Conservation (phyloP, 805 yeast genomes). For the Scheffersomyces ergatensis region DNA sequence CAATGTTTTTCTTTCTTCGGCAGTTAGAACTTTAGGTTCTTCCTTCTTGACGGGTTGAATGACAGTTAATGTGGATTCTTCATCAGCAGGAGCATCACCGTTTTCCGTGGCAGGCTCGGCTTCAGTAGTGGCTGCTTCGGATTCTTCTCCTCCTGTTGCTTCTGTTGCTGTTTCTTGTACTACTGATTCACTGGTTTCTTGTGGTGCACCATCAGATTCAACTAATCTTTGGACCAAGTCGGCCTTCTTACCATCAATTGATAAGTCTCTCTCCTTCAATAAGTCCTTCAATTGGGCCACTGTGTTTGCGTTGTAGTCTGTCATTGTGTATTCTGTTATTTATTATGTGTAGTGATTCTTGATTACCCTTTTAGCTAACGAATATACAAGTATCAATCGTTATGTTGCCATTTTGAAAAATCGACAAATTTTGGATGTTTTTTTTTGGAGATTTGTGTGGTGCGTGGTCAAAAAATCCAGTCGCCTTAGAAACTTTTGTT, state of each 20-base stretch:
- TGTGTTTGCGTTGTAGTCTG: slow-evolving; percentile 60
- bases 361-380: background rate
- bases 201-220: slow-evolving; percentile 44
- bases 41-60: slow-evolving; percentile 12
- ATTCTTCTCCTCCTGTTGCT: slow-evolving; percentile 8
- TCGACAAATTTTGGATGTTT: background rate
- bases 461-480: background rate
- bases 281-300: slow-evolving; percentile 83
- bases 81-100: slow-evolving; percentile 9
- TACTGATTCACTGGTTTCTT: slow-evolving; percentile 7
- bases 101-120: slow-evolving; percentile 6
- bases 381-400: background rate
- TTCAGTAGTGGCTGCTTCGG: slow-evolving; percentile 9
- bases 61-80: slow-evolving; percentile 12
- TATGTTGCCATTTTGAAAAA: background rate
- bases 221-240: slow-evolving; percentile 67
- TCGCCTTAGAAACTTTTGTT: no score
- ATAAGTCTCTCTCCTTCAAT: slow-evolving; percentile 63
- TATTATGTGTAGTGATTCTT: no score
- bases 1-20: slow-evolving; percentile 68
- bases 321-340: no score
- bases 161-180: slow-evolving; percentile 8
- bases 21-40: slow-evolving; percentile 42
- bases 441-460: no score
- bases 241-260: slow-evolving; percentile 76